phyloP scores from a whole-genome alignment of 306 rosid genomes.

The Amphicarpaea edgeworthii region DNA sequence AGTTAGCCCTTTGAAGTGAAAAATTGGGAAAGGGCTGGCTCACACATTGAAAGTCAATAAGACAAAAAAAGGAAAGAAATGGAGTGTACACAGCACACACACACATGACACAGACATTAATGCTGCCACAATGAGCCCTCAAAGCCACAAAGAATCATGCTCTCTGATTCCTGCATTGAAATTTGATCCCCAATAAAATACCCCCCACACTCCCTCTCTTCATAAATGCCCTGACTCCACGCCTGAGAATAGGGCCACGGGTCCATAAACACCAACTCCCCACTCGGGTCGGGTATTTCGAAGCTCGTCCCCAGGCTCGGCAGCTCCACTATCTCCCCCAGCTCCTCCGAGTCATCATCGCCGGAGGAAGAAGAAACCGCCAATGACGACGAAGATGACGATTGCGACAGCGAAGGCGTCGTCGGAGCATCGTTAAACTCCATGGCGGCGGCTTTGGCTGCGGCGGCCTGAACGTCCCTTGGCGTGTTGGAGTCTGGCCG shows the following conservation, averaged over 20 bases:
- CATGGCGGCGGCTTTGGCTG: constrained; percentile 89
- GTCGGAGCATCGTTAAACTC: constrained; percentile 41
- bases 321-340: constrained; percentile 80
- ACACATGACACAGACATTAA: constrained; percentile 42
- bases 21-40: constrained; percentile 49
- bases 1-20: constrained; percentile 44
- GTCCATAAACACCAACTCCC: constrained; percentile 60
- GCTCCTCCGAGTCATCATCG: constrained; percentile 69
- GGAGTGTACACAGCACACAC: not conserved
- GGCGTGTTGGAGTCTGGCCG: constrained; percentile 87
- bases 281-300: constrained; percentile 53
- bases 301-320: constrained; percentile 61
- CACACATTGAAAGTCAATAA: constrained; percentile 14
- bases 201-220: constrained; percentile 46
- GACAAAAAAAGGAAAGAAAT: not conserved
- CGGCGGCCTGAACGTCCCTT: constrained; percentile 89
- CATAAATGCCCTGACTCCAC: constrained; percentile 55
- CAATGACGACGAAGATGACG: constrained; percentile 34
- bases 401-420: constrained; percentile 31
- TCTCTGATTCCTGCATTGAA: constrained; percentile 54
- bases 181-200: constrained; percentile 55
- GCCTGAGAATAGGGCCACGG: constrained; percentile 65
- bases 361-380: constrained; percentile 29
- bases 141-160: constrained; percentile 52
- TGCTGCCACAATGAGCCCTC: constrained; percentile 64